A percentile compares a stretch with the other conserved stretches of the same genome.
Evolutionary conservation across 768 basidiomycete genomes (phyloP).

Genomic region (Tylopilus felleus): DNA sequence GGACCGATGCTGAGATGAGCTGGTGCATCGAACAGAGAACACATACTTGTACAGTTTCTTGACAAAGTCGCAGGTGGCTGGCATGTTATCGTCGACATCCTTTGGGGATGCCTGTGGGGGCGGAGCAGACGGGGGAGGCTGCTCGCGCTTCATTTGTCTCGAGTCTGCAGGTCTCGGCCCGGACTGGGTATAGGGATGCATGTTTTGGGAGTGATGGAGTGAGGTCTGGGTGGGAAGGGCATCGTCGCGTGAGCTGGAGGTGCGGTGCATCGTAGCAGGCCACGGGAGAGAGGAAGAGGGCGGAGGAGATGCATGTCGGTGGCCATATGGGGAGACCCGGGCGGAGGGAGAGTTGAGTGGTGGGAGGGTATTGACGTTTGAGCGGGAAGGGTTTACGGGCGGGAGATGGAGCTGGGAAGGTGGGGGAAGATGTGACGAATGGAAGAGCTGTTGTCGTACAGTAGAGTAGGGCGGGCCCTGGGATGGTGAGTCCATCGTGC

Average conservation of each 20-base stretch:
- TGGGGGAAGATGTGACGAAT: slow-evolving; percentile 42
- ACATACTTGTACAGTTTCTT: slow-evolving; percentile 89
- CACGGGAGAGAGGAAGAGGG: slow-evolving; percentile 21
- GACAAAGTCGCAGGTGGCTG: slow-evolving; percentile 89
- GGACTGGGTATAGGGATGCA: slow-evolving; percentile 24
- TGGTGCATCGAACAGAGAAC: slow-evolving; percentile 9
- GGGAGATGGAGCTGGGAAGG: slow-evolving; percentile 41
- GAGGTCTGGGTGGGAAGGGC: slow-evolving; percentile 23
- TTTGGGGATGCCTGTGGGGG: slow-evolving; percentile 24
- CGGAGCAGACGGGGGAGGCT: slow-evolving; percentile 21
- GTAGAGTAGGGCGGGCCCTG: slow-evolving; percentile 29
- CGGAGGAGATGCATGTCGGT: slow-evolving; percentile 29
- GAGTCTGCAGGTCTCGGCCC: slow-evolving; percentile 18
- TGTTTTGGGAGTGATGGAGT: slow-evolving; percentile 16
- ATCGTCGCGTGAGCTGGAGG: slow-evolving; percentile 44
- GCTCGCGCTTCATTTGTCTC: slow-evolving; percentile 31
- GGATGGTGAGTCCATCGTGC: slow-evolving; percentile 28
- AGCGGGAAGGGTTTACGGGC: slow-evolving; percentile 34
- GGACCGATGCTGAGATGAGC: slow-evolving; percentile 3
- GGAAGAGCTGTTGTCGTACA: slow-evolving; percentile 37
- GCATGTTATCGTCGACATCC: slow-evolving; percentile 69
- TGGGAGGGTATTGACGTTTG: slow-evolving; percentile 39
- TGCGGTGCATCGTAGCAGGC: slow-evolving; percentile 31
- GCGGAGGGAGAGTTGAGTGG: slow-evolving; percentile 34
- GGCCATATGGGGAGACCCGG: slow-evolving; percentile 23